Base-by-base conservation (phyloP, 306 rosid genomes). In the Myrica gale region DNA sequence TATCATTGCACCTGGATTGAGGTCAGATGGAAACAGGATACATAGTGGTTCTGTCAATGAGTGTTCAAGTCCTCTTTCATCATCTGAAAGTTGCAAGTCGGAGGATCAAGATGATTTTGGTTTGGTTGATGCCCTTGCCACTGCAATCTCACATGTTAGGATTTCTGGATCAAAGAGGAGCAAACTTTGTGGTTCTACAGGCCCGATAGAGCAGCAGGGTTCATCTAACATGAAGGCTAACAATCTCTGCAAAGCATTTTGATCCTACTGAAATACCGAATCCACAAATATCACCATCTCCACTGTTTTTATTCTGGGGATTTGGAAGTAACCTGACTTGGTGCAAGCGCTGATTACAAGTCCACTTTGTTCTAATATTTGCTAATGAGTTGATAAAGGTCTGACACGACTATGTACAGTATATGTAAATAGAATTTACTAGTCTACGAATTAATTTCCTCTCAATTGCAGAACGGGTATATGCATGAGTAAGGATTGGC, bases 181-280 rank as follows among this genome's bases (percentile, higher is more conserved):
- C 83, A 87, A 97, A 81, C 65, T 96, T 73, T 96, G 96, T 67
- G 83, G 86, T 78, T 93, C 99, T 1, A 84, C 97, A 0, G 89
- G 98, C 56, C 97, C 96, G 4, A 85, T 92, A 54, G 94, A 90
- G 90, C 98, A 96, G 90, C 97, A 92, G 75, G 85, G 91, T 81
- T 96, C 99, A 60, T 92, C 99, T 90, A 96, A 92, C 93, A 74
- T 95, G 94, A 90, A 87, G 85, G 85, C 96, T 85, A 95, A 87
- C 91, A 87, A 92, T 87, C 99, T 92, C 79, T 96, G 99, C 87
- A 92, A 87, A 92, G 99, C 99, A 53, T 96, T 92, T 84, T 96
- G 87, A 96, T 65, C 88, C 81, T 77, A 88, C 83, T 82, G 84
- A 90, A 89, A 71, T 73, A 81, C 87, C 84, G 85, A 87, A 88